Conservation (phyloP, 2,329 filamentous ascomycete genomes). For the Phyllosticta citribraziliensis region DNA sequence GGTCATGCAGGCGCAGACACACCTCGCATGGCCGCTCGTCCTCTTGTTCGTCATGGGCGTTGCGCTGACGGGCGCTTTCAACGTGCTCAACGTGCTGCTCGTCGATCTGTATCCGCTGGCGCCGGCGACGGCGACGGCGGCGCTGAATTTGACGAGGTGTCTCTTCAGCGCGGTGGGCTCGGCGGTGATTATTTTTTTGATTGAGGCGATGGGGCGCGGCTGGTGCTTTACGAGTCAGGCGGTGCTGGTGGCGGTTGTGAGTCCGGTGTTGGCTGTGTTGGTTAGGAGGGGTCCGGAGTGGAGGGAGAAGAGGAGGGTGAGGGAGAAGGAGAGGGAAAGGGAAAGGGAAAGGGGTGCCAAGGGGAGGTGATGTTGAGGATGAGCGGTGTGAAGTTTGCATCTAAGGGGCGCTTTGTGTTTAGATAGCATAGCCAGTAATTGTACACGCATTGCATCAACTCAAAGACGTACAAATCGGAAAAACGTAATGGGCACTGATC, state of each 20-base stretch:
- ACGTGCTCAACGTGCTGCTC: constrained; percentile 26
- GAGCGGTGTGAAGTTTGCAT: neutral
- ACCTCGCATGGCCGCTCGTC: constrained; percentile 29
- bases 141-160: constrained; percentile 22
- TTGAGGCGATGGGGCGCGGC: constrained; percentile 32
- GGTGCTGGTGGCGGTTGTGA: constrained; percentile 27
- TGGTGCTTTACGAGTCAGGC: constrained; percentile 40
- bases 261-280: constrained; percentile 33
- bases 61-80: constrained; percentile 50
- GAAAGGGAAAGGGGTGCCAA: neutral
- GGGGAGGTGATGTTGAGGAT: neutral
- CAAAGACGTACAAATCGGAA: too few species aligned
- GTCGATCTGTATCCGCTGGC: constrained; percentile 28
- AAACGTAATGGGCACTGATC: too few species aligned
- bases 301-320: constrained; percentile 31
- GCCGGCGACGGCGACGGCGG: constrained; percentile 29
- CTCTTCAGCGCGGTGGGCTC: constrained; percentile 27
- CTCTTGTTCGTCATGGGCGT: constrained; percentile 44
- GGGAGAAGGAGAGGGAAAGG: constrained; percentile 13
- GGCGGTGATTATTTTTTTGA: constrained; percentile 32
- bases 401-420: too few species aligned
- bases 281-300: constrained; percentile 33
- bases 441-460: too few species aligned
- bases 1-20: constrained; percentile 22
- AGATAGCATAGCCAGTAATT: too few species aligned